A percentile compares a stretch with the other conserved stretches of the same genome.
Conservation (phyloP, 768 basidiomycete genomes). For the Termitomyces titanicus region DNA sequence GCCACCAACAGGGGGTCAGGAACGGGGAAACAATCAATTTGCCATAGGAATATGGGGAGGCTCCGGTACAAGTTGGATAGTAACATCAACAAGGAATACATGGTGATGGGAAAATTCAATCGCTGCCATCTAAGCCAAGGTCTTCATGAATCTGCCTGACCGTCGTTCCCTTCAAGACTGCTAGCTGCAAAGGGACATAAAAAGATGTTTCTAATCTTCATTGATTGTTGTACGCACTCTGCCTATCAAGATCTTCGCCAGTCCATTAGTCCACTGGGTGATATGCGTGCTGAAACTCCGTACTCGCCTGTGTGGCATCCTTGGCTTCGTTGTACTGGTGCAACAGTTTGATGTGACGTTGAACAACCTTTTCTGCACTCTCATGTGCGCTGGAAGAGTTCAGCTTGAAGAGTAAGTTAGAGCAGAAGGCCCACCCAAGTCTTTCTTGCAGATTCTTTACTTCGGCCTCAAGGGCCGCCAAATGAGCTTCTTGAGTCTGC, state of each 20-base stretch:
- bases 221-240: constrained; percentile 41
- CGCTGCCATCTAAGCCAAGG: constrained; percentile 55
- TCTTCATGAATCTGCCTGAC: constrained; percentile 74
- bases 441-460: constrained; percentile 22
- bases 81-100: constrained; percentile 7
- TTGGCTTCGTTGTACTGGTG: constrained; percentile 82
- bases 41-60: constrained; percentile 37
- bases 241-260: constrained; percentile 68
- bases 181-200: constrained; percentile 47
- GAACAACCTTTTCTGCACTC: constrained; percentile 34
- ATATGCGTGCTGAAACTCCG: neutral
- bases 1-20: constrained; percentile 26
- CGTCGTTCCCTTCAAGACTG: constrained; percentile 62
- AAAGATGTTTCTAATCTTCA: neutral
- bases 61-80: constrained; percentile 47
- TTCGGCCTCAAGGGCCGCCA: constrained; percentile 22
- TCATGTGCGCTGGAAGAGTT: constrained; percentile 15
- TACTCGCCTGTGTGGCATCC: constrained; percentile 70
- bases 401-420: neutral
- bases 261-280: neutral
- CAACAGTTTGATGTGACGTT: constrained; percentile 65
- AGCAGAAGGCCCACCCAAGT: constrained; percentile 22
- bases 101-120: constrained; percentile 29
- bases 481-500: constrained; percentile 25
- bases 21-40: constrained; percentile 1